Evolutionary conservation across 257 asterid genomes (phyloP), one percentile per base, ranked within the genome.

Genomic region (Plantago ovata): DNA sequence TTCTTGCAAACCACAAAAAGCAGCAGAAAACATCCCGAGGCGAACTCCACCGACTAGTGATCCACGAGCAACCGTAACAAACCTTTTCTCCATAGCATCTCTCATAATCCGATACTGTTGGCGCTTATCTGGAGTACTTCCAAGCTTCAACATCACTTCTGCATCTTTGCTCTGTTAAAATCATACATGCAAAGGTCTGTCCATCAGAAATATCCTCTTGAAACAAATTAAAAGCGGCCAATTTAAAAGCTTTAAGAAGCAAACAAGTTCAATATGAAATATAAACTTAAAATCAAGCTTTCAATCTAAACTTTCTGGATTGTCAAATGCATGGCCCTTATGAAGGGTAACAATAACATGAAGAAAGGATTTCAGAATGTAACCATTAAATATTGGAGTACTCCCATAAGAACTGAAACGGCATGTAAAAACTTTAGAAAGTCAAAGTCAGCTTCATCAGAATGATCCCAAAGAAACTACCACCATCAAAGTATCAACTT

Each of bases 51-150:
- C 98, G 53, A 93, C 82, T 65, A 93, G 79, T 22, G 98, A 93
- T 63, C 98, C 98, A 58, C 89, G 97, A 64, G 96, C 70, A 56
- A 93, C 96, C 61, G 81, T 85, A 38, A 93, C 64, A 68, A 86
- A 93, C 75, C 97, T 86, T 69, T 89, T 89, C 74, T 93, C 98
- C 97, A 89, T 93, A 6, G 98, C 96, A 78, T 93, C 98, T 70
- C 97, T 74, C 97, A 89, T 89, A 45, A 93, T 79, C 59, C 97
- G 86, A 79, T 93, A 48, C 60, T 93, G 98, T 60, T 89, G 97
- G 41, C 97, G 96, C 77, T 93, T 93, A 64, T 93, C 97, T 20
- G 95, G 76, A 15, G 96, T 93, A 74, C 96, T 89, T 47, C 98
- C 98, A 62, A 93, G 95, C 94, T 86, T 93, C 80, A 93, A 62